These are phyloP conservation scores for Cerioporus squamosus DNA, from an alignment of 1,284 basidiomycete genomes.

Conservation along the genomic window DNA sequence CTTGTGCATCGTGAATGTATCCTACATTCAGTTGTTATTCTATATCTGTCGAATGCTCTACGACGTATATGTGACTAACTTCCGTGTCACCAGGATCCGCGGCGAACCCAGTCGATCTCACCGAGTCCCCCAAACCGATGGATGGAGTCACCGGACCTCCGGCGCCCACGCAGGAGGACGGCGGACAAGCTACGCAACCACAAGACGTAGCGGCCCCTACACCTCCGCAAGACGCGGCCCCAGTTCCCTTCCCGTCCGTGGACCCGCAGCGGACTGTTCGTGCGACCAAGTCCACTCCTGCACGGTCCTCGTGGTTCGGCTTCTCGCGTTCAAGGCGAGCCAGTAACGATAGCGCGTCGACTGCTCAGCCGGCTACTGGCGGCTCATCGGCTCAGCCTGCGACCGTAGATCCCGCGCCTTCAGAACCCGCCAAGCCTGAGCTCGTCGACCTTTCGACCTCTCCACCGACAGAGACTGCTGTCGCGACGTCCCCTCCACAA, in stretches of 20 bases:
- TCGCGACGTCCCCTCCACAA: constrained; percentile 8
- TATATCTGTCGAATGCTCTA: no score
- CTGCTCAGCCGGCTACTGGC: not conserved
- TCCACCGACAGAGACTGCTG: not conserved
- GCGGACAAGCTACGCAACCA: no score
- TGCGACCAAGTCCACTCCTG: constrained; percentile 9
- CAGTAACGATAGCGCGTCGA: not conserved
- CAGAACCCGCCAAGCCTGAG: not conserved
- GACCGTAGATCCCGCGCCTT: no score
- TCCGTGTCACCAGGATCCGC: constrained; percentile 3
- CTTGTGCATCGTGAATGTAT: no score
- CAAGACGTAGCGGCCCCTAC: no score
- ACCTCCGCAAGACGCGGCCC: not conserved
- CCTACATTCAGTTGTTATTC: no score
- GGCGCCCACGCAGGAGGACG: not conserved
- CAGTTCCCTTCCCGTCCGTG: constrained; percentile 9
- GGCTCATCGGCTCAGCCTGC: not conserved
- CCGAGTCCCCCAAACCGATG: constrained; percentile 9
- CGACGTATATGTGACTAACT: no score
- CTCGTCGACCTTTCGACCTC: not conserved
- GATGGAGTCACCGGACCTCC: not conserved
- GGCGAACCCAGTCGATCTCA: constrained; percentile 14
- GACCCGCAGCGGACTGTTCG: constrained; percentile 13
- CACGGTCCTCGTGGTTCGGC: constrained; percentile 21
- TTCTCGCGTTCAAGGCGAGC: constrained; percentile 12